These are phyloP conservation scores for Aspergillus neotritici DNA, from an alignment of 2,329 filamentous ascomycete genomes.

Conservation along the genomic window DNA sequence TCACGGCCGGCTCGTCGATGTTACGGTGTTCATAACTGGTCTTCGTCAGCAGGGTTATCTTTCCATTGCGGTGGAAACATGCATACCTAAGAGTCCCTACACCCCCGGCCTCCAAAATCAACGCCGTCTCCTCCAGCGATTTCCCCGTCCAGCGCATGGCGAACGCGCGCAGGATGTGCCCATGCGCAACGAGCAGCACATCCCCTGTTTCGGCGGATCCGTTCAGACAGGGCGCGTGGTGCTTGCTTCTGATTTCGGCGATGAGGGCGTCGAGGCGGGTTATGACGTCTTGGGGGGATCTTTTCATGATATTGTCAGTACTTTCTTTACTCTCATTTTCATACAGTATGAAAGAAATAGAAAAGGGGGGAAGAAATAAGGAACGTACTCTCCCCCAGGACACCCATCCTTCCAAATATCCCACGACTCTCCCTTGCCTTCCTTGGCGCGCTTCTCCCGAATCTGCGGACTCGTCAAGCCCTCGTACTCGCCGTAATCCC, in stretches of 20 bases:
- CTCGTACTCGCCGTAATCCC: slow-evolving; percentile 86
- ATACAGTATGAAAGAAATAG: background rate
- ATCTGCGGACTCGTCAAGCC: slow-evolving; percentile 71
- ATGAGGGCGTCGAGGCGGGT: slow-evolving; percentile 70
- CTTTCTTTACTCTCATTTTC: background rate
- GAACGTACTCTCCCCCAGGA: slow-evolving; percentile 71
- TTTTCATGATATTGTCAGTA: slow-evolving; percentile 28
- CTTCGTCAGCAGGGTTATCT: too few relatives aligned
- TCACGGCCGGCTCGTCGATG: slow-evolving; percentile 71
- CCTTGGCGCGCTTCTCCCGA: slow-evolving; percentile 49
- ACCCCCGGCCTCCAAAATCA: slow-evolving; percentile 84
- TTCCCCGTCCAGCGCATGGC: slow-evolving; percentile 80
- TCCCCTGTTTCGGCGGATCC: slow-evolving; percentile 53
- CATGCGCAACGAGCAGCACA: slow-evolving; percentile 78
- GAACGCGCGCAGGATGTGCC: slow-evolving; percentile 81
- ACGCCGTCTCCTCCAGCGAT: slow-evolving; percentile 65
- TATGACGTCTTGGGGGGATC: slow-evolving; percentile 67
- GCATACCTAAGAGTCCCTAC: slow-evolving; percentile 68
- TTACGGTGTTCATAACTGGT: slow-evolving; percentile 71
- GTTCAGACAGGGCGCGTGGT: slow-evolving; percentile 59
- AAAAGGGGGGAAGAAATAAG: slow-evolving; percentile 1
- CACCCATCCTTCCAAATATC: slow-evolving; percentile 90
- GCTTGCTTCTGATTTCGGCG: slow-evolving; percentile 62
- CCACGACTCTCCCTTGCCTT: slow-evolving; percentile 57
- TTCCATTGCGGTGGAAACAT: too few relatives aligned